A percentile compares a stretch with the other conserved stretches of the same genome.
Conservation (phyloP, 2,329 filamentous ascomycete species). For the Scedosporium apiospermum region DNA sequence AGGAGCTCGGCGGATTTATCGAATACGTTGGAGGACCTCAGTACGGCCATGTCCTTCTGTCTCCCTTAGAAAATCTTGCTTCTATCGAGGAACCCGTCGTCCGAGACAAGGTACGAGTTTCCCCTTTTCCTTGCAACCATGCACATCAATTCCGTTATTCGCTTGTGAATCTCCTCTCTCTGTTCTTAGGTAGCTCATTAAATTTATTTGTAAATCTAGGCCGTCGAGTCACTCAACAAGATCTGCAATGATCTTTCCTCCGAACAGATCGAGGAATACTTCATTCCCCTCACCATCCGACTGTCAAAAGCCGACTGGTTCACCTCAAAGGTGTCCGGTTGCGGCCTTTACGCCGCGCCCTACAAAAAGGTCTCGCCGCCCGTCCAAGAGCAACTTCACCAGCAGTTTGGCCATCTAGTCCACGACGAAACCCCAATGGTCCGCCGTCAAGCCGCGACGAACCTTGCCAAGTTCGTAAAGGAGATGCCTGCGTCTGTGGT, state of each 20-base stretch:
- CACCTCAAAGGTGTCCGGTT: slow-evolving; percentile 97
- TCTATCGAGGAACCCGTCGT: slow-evolving; percentile 98
- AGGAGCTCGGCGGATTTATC: slow-evolving; percentile 92
- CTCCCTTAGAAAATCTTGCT: slow-evolving; percentile 93
- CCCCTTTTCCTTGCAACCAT: not conserved
- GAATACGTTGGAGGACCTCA: slow-evolving; percentile 95
- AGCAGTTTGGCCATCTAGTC: slow-evolving; percentile 86
- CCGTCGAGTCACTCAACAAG: slow-evolving; percentile 98
- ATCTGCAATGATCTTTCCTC: slow-evolving; percentile 89
- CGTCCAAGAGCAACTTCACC: slow-evolving; percentile 84
- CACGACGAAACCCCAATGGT: slow-evolving; percentile 99
- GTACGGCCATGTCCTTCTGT: slow-evolving; percentile 91
- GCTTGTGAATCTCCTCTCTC: slow-evolving; percentile 3
- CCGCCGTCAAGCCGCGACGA: slow-evolving; percentile 89
- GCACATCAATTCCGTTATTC: not conserved
- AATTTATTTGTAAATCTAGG: slow-evolving; percentile 40
- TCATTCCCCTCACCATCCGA: slow-evolving; percentile 89
- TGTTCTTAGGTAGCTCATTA: not conserved
- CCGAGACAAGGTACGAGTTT: slow-evolving; percentile 73
- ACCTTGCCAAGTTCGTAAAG: slow-evolving; percentile 95
- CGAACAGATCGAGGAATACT: slow-evolving; percentile 92
- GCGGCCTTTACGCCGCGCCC: slow-evolving; percentile 85
- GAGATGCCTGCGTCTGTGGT: slow-evolving; percentile 88
- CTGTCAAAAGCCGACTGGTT: slow-evolving; percentile 99
- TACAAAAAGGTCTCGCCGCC: slow-evolving; percentile 83